A percentile compares a stretch with the other conserved stretches of the same genome.
These are phyloP conservation scores for Alternaria novae-zelandiae DNA, from an alignment of 2,329 filamentous ascomycete genomes.

Conservation along the genomic window DNA sequence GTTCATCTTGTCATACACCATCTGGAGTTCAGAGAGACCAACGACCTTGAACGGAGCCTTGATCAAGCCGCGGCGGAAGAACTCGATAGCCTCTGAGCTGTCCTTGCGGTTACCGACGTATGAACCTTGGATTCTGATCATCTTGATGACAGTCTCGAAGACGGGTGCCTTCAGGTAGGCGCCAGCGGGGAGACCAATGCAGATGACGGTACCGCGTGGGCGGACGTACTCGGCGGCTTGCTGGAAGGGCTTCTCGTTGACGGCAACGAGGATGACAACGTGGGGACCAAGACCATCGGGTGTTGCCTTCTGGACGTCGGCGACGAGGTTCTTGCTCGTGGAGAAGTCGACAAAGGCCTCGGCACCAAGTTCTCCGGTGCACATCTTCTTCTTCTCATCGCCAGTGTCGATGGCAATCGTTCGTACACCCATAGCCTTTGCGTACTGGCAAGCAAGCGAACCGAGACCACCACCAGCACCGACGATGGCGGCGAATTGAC, in stretches of 20 bases:
- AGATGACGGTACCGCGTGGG: slow-evolving; percentile 80
- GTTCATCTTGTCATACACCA: slow-evolving; percentile 76
- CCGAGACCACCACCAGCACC: slow-evolving; percentile 86
- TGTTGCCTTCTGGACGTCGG: slow-evolving; percentile 82
- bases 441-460: slow-evolving; percentile 82
- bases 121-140: slow-evolving; percentile 85
- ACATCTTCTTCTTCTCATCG: slow-evolving; percentile 77
- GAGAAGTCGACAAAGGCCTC: slow-evolving; percentile 80
- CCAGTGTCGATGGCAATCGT: slow-evolving; percentile 84
- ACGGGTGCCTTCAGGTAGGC: slow-evolving; percentile 81
- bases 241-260: slow-evolving; percentile 91
- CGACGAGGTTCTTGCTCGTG: slow-evolving; percentile 76
- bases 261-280: slow-evolving; percentile 85
- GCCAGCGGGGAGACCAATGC: slow-evolving; percentile 84
- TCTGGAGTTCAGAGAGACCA: slow-evolving; percentile 78
- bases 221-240: slow-evolving; percentile 90
- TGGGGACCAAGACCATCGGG: slow-evolving; percentile 83
- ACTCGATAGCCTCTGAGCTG: slow-evolving; percentile 86
- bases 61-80: slow-evolving; percentile 83
- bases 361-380: slow-evolving; percentile 71
- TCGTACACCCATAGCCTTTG: slow-evolving; percentile 85
- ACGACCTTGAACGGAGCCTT: slow-evolving; percentile 85
- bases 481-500: slow-evolving; percentile 82
- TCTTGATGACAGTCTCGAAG: slow-evolving; percentile 85
- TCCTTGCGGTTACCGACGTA: slow-evolving; percentile 95